phyloP scores from a whole-genome alignment of 768 basidiomycete genomes.

The Russula ochroleuca region DNA sequence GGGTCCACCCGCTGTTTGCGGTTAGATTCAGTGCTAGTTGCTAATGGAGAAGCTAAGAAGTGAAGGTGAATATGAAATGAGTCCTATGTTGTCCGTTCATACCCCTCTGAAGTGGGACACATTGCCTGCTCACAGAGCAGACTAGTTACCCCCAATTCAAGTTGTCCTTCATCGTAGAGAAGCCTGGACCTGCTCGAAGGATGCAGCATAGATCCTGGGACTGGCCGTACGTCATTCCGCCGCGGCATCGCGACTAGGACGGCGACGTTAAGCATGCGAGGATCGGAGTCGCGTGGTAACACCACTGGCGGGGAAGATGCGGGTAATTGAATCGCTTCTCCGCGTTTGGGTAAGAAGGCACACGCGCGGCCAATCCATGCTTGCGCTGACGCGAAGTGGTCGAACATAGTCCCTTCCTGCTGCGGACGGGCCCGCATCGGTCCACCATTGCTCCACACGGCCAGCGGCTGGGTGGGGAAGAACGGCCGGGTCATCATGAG shows the following conservation, averaged over 20 bases:
- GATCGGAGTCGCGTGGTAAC: neutral
- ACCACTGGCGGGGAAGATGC: neutral
- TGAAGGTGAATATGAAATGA: neutral
- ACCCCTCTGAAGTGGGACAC: neutral
- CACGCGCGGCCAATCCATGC: slow-evolving; percentile 4
- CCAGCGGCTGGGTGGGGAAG: slow-evolving; percentile 10
- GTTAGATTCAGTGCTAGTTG: neutral
- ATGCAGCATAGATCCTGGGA: neutral
- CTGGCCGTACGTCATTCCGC: neutral
- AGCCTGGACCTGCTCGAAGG: neutral
- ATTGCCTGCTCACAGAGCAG: neutral
- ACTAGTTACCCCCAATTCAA: slow-evolving; percentile 9
- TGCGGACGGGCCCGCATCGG: neutral
- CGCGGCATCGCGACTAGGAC: slow-evolving; percentile 25
- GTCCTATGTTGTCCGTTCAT: neutral
- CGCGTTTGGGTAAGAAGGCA: neutral
- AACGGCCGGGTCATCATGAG: neutral
- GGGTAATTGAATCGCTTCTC: neutral
- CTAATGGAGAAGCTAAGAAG: neutral
- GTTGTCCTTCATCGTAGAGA: slow-evolving; percentile 3
- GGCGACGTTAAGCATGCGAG: slow-evolving; percentile 15
- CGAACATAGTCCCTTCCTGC: neutral
- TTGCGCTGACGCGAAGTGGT: slow-evolving; percentile 6
- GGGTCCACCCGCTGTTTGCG: neutral
- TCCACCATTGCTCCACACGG: slow-evolving; percentile 18